phyloP scores from a whole-genome alignment of 345 rosid species.

The Eucalyptus grandis region DNA sequence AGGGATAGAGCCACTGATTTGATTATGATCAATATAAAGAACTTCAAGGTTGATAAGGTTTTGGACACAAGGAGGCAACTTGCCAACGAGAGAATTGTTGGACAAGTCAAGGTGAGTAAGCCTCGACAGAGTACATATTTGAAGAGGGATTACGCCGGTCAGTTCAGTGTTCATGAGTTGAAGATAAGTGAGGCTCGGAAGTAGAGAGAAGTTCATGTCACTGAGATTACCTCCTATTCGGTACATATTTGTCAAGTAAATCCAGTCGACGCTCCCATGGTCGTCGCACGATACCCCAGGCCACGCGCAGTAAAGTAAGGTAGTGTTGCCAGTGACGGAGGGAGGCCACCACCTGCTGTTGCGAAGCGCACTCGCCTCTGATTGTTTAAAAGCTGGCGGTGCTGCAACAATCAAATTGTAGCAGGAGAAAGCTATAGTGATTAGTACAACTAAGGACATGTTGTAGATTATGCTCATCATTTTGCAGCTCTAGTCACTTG shows the following conservation, averaged over 20 bases:
- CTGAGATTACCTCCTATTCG: neutral
- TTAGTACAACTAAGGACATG: neutral
- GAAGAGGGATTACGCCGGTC: neutral
- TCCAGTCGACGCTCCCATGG: rapidly evolving
- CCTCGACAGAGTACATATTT: neutral
- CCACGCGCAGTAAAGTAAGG: neutral
- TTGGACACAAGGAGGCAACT: neutral
- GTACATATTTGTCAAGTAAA: rapidly evolving
- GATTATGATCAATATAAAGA: neutral
- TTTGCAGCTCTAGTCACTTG: too few species aligned
- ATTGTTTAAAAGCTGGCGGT: rapidly evolving
- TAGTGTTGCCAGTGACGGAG: rapidly evolving
- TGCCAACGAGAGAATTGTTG: neutral
- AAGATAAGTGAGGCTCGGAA: neutral
- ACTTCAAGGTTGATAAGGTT: neutral
- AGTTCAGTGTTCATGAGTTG: neutral
- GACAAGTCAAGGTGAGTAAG: neutral
- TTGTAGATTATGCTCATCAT: too few species aligned
- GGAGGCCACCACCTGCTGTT: neutral
- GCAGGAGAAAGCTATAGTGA: neutral
- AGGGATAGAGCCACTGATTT: neutral
- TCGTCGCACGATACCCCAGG: neutral
- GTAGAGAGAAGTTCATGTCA: constrained; percentile 3
- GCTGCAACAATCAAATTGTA: neutral
- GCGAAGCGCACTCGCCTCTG: neutral